Evolutionary conservation across 202 grass and related monocot species (phyloP), one percentile per base, ranked within the genome.

Genomic region (Hordeum pubiflorum): DNA sequence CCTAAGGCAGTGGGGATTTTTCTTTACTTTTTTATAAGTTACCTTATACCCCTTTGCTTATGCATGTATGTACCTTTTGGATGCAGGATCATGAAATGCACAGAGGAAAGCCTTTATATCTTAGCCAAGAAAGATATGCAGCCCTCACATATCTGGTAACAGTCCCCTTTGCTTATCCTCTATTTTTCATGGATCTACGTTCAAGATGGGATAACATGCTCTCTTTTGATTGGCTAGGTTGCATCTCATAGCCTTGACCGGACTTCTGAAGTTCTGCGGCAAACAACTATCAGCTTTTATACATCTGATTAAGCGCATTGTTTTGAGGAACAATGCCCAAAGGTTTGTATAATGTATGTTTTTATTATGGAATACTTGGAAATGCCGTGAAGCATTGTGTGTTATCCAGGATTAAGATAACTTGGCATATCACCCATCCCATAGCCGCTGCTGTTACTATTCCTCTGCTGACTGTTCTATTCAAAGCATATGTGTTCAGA

Each of bases 211-310:
- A 23, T 66, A 60, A 82, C 63, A 82, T 67, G 59, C 56, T 71
- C 2, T 79, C 6, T 36, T 74, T 68, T 75, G 27, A 63, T 84
- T 17, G 61, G 13, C 72, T 86, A 99, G 97, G 89, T 99, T 84
- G 97, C 92, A 77, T 99, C 97, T 66, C 97, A 99, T 88, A 95
- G 91, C 68, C 92, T 99, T 76, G 97, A 96, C 67, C 78, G 89
- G 55, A 93, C 89, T 81, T 96, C 97, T 55, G 92, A 99, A 90
- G 97, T 99, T 59, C 91, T 99, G 79, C 87, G 92, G 61, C 92
- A 99, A 84, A 96, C 97, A 18, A 99, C 92, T 1, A 82, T 93
- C 79, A 87, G 83, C 57, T 62, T 90, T 72, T 93, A 88, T 84
- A 87, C 82, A 54, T 76, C 83, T 61, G 91, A 99, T 83, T 99